Conservation (phyloP, 257 asterid species). For the Solanum verrucosum region DNA sequence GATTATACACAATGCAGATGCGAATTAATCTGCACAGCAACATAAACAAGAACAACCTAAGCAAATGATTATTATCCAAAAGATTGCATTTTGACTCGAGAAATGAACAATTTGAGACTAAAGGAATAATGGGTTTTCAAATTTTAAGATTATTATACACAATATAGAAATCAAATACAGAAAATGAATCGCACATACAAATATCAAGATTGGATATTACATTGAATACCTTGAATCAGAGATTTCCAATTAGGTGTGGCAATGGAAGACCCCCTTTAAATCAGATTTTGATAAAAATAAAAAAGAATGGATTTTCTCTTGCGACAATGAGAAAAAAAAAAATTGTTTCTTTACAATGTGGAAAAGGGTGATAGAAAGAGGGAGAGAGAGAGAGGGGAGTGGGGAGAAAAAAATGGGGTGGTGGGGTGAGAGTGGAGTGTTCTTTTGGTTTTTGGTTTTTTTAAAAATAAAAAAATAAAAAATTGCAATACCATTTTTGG, state of each 20-base stretch:
- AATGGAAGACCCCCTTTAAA: constrained; percentile 11
- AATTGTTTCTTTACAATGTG: constrained; percentile 9
- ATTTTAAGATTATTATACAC: neutral
- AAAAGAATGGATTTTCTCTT: neutral
- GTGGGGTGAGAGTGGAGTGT: neutral
- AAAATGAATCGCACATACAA: neutral
- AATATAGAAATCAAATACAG: neutral
- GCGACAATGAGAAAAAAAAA: neutral
- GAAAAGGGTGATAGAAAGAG: constrained; percentile 14
- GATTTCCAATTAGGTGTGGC: constrained; percentile 9
- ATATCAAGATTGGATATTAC: neutral
- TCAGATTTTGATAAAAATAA: neutral
- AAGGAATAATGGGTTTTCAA: constrained; percentile 4
- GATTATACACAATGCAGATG: neutral
- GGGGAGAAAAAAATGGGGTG: neutral
- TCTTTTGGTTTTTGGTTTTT: neutral
- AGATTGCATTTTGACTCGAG: neutral
- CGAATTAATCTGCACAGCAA: neutral
- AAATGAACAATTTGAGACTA: neutral
- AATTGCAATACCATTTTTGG: neutral
- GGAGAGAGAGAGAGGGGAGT: neutral
- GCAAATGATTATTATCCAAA: neutral
- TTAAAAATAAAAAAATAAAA: no score
- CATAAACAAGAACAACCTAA: neutral
- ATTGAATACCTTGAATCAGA: constrained; percentile 20